Evolutionary conservation across 805 yeast genomes (phyloP), one percentile per base, ranked within the genome.

Genomic region (Kodamaea fukazawae): DNA sequence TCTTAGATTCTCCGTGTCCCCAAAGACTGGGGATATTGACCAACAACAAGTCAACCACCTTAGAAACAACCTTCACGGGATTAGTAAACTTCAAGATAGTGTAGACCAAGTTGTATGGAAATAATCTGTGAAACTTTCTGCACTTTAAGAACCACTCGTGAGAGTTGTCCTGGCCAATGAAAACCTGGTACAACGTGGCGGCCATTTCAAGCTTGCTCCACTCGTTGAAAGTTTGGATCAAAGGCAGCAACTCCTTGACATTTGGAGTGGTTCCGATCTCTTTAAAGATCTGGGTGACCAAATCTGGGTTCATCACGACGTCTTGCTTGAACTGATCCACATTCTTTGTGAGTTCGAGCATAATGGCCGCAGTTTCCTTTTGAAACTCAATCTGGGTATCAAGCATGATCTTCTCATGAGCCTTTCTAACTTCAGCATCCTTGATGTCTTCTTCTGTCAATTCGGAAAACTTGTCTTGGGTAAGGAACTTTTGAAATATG

Each of bases 191-290:
- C 2, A 91, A 63, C 0, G 96, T 83, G 0, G 96, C 85, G 0
- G 97, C 87, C 7, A 87, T 61, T 56, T 89, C 91, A 8, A 91
- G 76, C 45, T 88, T 79, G 44, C 83, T 76, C 87, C 96, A 83
- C 49, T 86, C 88, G 30, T 87, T 70, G 47, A 90, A 81, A 34
- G 86, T 75, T 46, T 72, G 70, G 32, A 89, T 67, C 28, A 85
- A 70, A 2, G 85, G 83, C 4, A 91, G 77, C 35, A 88, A 65
- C 7, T 84, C 78, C 9, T 62, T 61, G 5, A 86, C 72, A 10
- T 63, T 66, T 0, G 65, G 58, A 29, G 80, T 74, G 3, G 59
- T 55, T 38, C 83, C 83, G 17, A 93, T 67, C 50, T 88, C 95
- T 20, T 69, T 54, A 48, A 91, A 81, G 8, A 91, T 57, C 13